Evolutionary conservation across 2,329 filamentous ascomycete genomes (phyloP).

Genomic region (Pseudohalonectria lignicola): DNA sequence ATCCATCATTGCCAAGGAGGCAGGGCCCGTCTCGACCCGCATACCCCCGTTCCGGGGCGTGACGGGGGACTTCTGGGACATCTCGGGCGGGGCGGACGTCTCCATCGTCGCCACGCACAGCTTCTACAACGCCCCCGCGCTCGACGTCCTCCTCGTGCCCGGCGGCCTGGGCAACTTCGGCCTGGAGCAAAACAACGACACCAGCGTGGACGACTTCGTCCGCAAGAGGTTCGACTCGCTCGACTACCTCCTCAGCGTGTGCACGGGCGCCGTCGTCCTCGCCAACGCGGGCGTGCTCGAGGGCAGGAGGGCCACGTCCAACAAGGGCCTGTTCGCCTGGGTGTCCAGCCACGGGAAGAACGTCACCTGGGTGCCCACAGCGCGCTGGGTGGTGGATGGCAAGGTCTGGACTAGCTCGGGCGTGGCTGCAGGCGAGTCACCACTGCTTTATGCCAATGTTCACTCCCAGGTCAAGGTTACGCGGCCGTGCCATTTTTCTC

Average conservation of each 20-base stretch:
- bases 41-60: not conserved
- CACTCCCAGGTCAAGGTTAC: too few species aligned
- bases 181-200: constrained; percentile 13
- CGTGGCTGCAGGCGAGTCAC: constrained; percentile 11
- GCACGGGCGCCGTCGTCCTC: constrained; percentile 50
- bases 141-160: constrained; percentile 57
- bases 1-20: constrained; percentile 25
- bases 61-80: constrained; percentile 18
- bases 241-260: constrained; percentile 51
- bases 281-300: constrained; percentile 50
- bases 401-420: constrained; percentile 58
- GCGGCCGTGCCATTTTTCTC: too few species aligned
- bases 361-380: constrained; percentile 41
- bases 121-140: constrained; percentile 36
- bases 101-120: constrained; percentile 32
- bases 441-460: too few species aligned
- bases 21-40: constrained; percentile 30
- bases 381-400: constrained; percentile 54
- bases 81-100: not conserved
- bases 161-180: constrained; percentile 43
- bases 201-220: constrained; percentile 33
- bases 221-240: constrained; percentile 31
- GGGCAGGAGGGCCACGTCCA: constrained; percentile 52
- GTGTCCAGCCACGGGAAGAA: constrained; percentile 18
- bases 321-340: constrained; percentile 43